Evolutionary conservation across 1,139 yeast species (phyloP).

Genomic region (Yamadazyma membranifaciens): DNA sequence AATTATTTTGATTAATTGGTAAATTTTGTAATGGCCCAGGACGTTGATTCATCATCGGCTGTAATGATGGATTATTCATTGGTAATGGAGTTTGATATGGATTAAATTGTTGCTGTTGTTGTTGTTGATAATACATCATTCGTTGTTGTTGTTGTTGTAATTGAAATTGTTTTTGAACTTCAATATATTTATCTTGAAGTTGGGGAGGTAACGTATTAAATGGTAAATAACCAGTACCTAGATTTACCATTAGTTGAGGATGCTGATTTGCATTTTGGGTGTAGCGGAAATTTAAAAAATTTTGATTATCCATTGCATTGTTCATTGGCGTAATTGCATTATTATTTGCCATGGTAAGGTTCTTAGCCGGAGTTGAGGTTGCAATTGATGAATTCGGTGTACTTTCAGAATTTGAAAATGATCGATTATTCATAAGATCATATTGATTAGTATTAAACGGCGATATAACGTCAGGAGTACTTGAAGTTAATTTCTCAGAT

Average conservation of each 20-base stretch:
- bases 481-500: neutral
- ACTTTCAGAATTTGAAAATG: conserved; percentile 7
- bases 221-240: conserved; percentile 20
- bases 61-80: conserved; percentile 8
- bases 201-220: conserved; percentile 19
- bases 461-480: conserved; percentile 15
- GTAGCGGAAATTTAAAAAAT: neutral
- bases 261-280: neutral
- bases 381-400: conserved; percentile 12
- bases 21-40: conserved; percentile 12
- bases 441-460: conserved; percentile 12
- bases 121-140: conserved; percentile 14
- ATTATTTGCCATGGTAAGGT: neutral
- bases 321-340: neutral
- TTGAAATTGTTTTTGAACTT: conserved; percentile 17
- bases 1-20: conserved; percentile 11
- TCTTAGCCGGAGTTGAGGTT: conserved; percentile 19
- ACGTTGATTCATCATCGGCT: conserved; percentile 5
- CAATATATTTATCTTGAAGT: conserved; percentile 20
- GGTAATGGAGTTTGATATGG: conserved; percentile 9
- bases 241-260: conserved; percentile 22
- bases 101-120: conserved; percentile 5
- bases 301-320: neutral
- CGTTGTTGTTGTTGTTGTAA: conserved; percentile 5
- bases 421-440: conserved; percentile 7